phyloP scores from a whole-genome alignment of 371 early-diverging fungal species.

The Actinomucor elegans region DNA sequence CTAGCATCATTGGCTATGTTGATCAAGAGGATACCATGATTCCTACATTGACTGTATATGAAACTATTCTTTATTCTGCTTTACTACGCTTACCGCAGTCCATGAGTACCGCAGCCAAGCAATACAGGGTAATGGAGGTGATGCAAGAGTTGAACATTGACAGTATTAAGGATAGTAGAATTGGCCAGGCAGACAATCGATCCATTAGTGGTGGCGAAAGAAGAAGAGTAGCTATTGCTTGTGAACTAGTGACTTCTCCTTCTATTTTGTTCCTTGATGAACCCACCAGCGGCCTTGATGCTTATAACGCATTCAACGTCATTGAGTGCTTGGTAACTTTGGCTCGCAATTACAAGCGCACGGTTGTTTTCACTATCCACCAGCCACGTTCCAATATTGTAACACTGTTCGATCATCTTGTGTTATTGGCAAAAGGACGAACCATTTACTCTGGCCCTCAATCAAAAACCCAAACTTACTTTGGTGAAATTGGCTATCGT shows the following conservation, averaged over 20 bases:
- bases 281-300: conserved; percentile 91
- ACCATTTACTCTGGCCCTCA: conserved; percentile 82
- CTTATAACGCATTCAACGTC: conserved; percentile 91
- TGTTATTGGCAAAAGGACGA: conserved; percentile 84
- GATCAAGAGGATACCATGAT: conserved; percentile 88
- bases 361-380: conserved; percentile 93
- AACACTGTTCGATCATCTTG: conserved; percentile 82
- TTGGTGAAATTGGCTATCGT: conserved; percentile 69
- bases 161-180: conserved; percentile 71
- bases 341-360: conserved; percentile 81
- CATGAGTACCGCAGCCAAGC: conserved; percentile 57
- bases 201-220: conserved; percentile 88
- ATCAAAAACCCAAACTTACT: conserved; percentile 50
- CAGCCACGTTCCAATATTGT: conserved; percentile 95
- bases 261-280: conserved; percentile 93
- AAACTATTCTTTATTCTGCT: conserved; percentile 82
- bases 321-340: conserved; percentile 83
- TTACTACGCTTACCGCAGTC: conserved; percentile 71
- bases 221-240: conserved; percentile 85
- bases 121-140: conserved; percentile 69
- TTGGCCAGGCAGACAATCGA: conserved; percentile 75
- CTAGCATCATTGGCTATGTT: conserved; percentile 75
- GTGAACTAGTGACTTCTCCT: conserved; percentile 89
- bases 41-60: conserved; percentile 80
- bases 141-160: conserved; percentile 79